These are phyloP conservation scores for Ogataea parapolymorpha DNA, from an alignment of 805 yeast genomes.

Conservation along the genomic window DNA sequence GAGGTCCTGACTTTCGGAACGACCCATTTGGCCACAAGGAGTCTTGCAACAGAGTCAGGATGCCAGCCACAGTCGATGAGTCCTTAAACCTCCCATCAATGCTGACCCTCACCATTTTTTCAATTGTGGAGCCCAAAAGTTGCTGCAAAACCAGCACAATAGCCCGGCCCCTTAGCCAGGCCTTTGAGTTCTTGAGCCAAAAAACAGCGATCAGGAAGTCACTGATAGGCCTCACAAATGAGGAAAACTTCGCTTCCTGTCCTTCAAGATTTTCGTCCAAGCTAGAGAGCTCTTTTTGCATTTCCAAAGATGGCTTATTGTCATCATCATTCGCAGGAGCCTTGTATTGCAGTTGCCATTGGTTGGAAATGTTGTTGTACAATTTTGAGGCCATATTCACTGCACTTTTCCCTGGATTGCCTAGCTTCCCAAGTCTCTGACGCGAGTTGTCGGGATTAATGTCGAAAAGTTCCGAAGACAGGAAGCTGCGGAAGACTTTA, in stretches of 20 bases:
- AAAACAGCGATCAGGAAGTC: conserved; percentile 71
- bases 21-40: conserved; percentile 51
- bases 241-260: conserved; percentile 20
- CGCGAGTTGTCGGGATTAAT: conserved; percentile 20
- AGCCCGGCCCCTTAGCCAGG: conserved; percentile 86
- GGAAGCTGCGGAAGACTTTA: conserved; percentile 66
- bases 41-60: conserved; percentile 31
- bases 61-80: conserved; percentile 45
- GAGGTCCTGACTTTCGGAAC: conserved; percentile 42
- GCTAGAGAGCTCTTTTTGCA: conserved; percentile 53
- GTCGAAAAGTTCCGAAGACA: conserved; percentile 66
- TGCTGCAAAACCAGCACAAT: conserved; percentile 79
- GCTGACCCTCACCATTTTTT: conserved; percentile 54
- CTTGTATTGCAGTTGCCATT: conserved; percentile 15
- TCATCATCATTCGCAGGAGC: conserved; percentile 11
- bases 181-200: conserved; percentile 53
- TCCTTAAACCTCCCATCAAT: conserved; percentile 37
- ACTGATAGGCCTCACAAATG: conserved; percentile 79
- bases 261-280: conserved; percentile 39
- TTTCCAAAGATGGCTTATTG: conserved; percentile 32
- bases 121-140: conserved; percentile 79
- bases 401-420: conserved; percentile 14
- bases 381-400: conserved; percentile 30
- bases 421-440: conserved; percentile 7
- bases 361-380: conserved; percentile 32